Evolutionary conservation across 2,329 filamentous ascomycete species (phyloP), one percentile per base, ranked within the genome.

Genomic region (Emergomyces pasteurianus): DNA sequence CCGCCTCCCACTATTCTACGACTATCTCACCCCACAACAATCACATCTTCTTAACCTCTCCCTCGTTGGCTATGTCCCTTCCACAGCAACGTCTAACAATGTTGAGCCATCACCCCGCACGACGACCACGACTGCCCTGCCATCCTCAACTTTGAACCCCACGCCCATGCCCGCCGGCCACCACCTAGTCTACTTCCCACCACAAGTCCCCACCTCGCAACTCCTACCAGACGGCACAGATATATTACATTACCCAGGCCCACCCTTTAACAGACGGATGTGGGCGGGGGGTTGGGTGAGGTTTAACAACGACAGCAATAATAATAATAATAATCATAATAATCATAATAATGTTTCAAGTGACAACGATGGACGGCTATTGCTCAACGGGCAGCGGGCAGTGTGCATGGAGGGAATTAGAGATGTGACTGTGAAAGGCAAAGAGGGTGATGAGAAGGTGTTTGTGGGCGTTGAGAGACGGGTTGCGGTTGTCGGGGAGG

Each of bases 151-250:
- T 61, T 67, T 63, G 12, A 62, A 65, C 2, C 68, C 70, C 16
- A 61, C 56, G n/a, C 66, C 61, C 21, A 63, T 77, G 63, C 69
- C 73, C 6, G 61, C 67, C 18, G 88, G 87, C 42, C 86, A 95
- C 71, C 91, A 96, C 72, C 80, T 96, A 42, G 84, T 92, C 65
- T 95, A 95, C 77, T 96, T 96, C 75, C 90, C 91, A 62, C 82
- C 88, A 12, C 82, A 85, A 64, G 77, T 87, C 21, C 78, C 82
- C 0, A 77, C 83, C 16, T 82, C 81, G 8, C 67, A 78, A 40
- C 82, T 97, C 50, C 81, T 90, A 21, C 78, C 84, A 1, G 94
- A 99, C 75, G 92, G 94, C 61, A 95, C 92, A 0, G 92, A 97
- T 71, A 78, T 83, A 4, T 79, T 87, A 59, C 90, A 96, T 70